phyloP scores from a whole-genome alignment of 441 rosid genomes.

The Hypseocharis bilobata region DNA sequence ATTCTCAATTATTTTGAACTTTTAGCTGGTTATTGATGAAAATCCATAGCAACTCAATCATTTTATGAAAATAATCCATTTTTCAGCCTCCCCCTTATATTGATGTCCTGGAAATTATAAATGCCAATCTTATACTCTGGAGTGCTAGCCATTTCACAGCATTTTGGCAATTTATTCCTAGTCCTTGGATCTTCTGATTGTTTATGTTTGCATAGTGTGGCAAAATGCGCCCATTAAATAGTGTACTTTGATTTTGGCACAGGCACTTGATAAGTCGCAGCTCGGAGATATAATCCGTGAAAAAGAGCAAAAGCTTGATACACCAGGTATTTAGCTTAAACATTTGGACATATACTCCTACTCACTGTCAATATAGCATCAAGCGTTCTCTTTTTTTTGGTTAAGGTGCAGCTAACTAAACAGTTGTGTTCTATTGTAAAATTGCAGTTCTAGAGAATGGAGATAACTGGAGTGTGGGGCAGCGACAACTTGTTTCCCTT shows the following conservation, averaged over 20 bases:
- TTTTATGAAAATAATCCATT: too few relatives aligned
- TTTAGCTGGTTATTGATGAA: too few relatives aligned
- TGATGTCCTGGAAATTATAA: neutral
- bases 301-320: slow-evolving; percentile 79
- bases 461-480: slow-evolving; percentile 99
- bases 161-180: neutral
- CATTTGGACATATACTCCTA: neutral
- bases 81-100: neutral
- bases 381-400: neutral
- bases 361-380: neutral
- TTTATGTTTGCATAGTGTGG: neutral
- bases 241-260: slow-evolving; percentile 20
- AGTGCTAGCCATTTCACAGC: neutral
- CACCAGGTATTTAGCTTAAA: slow-evolving; percentile 50
- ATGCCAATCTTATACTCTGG: neutral
- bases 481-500: slow-evolving; percentile 83
- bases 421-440: slow-evolving; percentile 8
- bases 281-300: slow-evolving; percentile 75
- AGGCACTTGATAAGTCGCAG: slow-evolving; percentile 96
- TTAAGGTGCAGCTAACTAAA: neutral
- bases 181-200: slow-evolving; percentile 8
- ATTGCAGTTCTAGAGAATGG: slow-evolving; percentile 79
- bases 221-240: neutral
- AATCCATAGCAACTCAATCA: neutral
- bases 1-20: too few relatives aligned